phyloP scores from a whole-genome alignment of 2,329 filamentous ascomycete species.

The Stachybotrys chartarum region DNA sequence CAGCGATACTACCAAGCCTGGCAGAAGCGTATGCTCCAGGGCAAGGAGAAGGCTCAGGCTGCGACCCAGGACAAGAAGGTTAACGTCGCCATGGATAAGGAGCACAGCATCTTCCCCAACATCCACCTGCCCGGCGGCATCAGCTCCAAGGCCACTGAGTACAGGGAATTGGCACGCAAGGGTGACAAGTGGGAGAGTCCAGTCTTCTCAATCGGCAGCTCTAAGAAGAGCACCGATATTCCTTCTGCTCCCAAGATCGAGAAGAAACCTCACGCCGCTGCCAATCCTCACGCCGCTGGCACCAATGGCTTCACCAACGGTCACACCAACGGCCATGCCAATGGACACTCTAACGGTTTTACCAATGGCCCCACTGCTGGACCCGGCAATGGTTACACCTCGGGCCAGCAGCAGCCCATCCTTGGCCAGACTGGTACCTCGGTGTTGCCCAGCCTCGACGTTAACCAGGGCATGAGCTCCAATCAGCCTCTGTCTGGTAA shows the following conservation, averaged over 20 bases:
- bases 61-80: slow-evolving; percentile 60
- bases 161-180: slow-evolving; percentile 78
- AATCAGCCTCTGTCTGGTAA: too few species aligned
- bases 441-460: not conserved
- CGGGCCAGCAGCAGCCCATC: not conserved
- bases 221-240: slow-evolving; percentile 64
- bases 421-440: not conserved
- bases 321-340: slow-evolving; percentile 4
- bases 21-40: slow-evolving; percentile 66
- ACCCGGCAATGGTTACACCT: slow-evolving; percentile 5
- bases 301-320: slow-evolving; percentile 6
- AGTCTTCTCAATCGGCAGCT: slow-evolving; percentile 80
- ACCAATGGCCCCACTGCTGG: slow-evolving; percentile 11
- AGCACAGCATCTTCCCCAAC: slow-evolving; percentile 84
- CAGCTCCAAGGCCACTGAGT: slow-evolving; percentile 89
- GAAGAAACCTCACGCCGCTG: slow-evolving; percentile 30
- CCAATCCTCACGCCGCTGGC: slow-evolving; percentile 6
- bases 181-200: slow-evolving; percentile 93
- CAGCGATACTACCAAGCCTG: slow-evolving; percentile 71
- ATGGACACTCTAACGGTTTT: slow-evolving; percentile 10
- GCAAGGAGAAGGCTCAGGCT: slow-evolving; percentile 68
- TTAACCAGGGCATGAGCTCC: not conserved
- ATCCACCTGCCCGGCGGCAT: slow-evolving; percentile 77
- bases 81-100: slow-evolving; percentile 50
- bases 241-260: slow-evolving; percentile 50